Evolutionary conservation across 2,329 filamentous ascomycete species (phyloP).

Genomic region (Exophiala oligosperma): DNA sequence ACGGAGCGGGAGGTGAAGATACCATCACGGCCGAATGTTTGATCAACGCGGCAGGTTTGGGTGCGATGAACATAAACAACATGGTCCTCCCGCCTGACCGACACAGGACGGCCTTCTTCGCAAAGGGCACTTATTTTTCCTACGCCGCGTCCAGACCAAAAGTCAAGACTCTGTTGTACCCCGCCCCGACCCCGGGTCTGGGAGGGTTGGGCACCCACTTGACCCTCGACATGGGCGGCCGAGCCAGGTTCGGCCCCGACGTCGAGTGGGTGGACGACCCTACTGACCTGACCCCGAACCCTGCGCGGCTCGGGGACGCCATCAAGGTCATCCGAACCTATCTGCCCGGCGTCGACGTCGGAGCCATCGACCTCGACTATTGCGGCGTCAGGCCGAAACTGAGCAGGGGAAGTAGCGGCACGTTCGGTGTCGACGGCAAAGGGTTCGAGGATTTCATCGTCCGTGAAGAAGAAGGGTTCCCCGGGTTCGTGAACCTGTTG

Average conservation of each 20-base stretch:
- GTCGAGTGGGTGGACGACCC: constrained; percentile 88
- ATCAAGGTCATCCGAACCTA: constrained; percentile 75
- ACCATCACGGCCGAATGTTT: constrained; percentile 73
- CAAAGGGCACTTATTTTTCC: constrained; percentile 94
- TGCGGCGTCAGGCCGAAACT: constrained; percentile 91
- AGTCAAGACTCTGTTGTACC: constrained; percentile 78
- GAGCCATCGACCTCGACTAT: constrained; percentile 75
- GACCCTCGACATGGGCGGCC: constrained; percentile 81
- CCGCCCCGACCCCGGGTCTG: constrained; percentile 76
- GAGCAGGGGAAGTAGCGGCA: constrained; percentile 58
- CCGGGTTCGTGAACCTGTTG: constrained; percentile 84
- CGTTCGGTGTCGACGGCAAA: constrained; percentile 52
- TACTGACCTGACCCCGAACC: constrained; percentile 66
- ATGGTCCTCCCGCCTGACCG: constrained; percentile 66
- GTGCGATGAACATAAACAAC: constrained; percentile 75
- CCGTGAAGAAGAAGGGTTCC: constrained; percentile 70
- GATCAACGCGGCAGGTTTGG: constrained; percentile 83
- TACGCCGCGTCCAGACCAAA: constrained; percentile 67
- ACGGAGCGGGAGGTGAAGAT: constrained; percentile 35
- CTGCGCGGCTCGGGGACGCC: constrained; percentile 63
- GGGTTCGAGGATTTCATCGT: constrained; percentile 86
- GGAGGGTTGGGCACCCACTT: constrained; percentile 93
- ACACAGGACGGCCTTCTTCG: constrained; percentile 69
- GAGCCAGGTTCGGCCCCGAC: constrained; percentile 89
- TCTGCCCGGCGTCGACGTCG: constrained; percentile 69